Percentiles rank a stretch among this genome's conserved stretches.
Conservation (phyloP, 345 rosid species). For the Hypericum androsaemum region DNA sequence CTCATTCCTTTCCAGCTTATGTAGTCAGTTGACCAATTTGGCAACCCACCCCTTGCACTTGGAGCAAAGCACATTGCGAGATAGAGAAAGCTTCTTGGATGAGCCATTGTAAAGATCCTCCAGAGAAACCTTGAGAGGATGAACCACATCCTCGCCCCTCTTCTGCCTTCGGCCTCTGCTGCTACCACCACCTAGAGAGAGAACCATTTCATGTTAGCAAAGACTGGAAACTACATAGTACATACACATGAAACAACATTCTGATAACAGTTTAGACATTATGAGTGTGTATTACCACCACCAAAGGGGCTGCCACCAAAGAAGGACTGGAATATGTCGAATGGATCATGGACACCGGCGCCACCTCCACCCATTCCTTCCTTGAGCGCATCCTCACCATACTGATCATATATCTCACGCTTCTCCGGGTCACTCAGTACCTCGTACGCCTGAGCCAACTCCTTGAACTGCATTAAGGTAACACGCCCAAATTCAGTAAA, state of each 20-base stretch:
- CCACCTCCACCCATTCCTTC: slow-evolving; percentile 75
- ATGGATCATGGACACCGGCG: slow-evolving; percentile 56
- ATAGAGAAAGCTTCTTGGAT: slow-evolving; percentile 71
- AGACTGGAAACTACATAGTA: background rate
- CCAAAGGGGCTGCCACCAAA: slow-evolving; percentile 67
- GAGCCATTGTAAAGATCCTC: slow-evolving; percentile 82
- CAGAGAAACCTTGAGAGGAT: slow-evolving; percentile 74
- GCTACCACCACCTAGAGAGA: slow-evolving; percentile 40
- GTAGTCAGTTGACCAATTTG: background rate
- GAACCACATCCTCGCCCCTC: slow-evolving; percentile 84
- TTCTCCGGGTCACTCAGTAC: slow-evolving; percentile 72
- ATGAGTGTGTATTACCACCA: slow-evolving; percentile 19
- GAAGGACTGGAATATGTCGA: slow-evolving; percentile 70
- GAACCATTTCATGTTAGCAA: background rate
- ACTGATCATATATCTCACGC: slow-evolving; percentile 68
- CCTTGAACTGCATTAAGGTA: slow-evolving; percentile 40
- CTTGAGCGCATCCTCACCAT: slow-evolving; percentile 79
- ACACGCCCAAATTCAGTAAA: slow-evolving; percentile 2
- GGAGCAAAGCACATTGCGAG: slow-evolving; percentile 61
- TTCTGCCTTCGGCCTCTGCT: slow-evolving; percentile 86
- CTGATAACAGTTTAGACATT: too few relatives aligned
- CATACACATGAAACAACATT: too few relatives aligned
- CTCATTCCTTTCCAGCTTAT: too few relatives aligned
- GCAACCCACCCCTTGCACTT: slow-evolving; percentile 80
- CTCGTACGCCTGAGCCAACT: slow-evolving; percentile 76